Conservation (phyloP, 495 filamentous ascomycete genomes). For the Tuber calosporum region DNA sequence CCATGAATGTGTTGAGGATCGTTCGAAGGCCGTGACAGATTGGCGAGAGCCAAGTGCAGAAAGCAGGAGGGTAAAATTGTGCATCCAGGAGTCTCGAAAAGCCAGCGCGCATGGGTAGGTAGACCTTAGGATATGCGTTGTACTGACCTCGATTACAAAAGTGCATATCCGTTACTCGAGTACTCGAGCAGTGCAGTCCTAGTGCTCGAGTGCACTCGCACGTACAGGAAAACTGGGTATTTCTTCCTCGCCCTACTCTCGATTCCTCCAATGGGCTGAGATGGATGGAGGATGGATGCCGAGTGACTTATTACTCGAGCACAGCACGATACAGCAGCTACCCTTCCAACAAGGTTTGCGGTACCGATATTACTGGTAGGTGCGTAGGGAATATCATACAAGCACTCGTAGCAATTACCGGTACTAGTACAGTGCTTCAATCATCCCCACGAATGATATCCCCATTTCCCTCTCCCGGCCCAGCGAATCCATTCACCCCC, state of each 20-base stretch:
- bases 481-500: neutral
- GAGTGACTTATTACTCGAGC: neutral
- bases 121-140: slow-evolving; percentile 16
- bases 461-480: neutral
- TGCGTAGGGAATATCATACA: too few relatives aligned
- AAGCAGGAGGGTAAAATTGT: slow-evolving; percentile 22
- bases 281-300: too few relatives aligned
- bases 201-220: too few relatives aligned
- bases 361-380: neutral
- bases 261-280: neutral
- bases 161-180: neutral
- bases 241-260: neutral
- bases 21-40: slow-evolving; percentile 28
- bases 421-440: too few relatives aligned
- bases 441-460: neutral
- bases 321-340: neutral
- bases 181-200: too few relatives aligned
- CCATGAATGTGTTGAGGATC: slow-evolving; percentile 22
- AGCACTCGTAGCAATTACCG: neutral
- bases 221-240: neutral
- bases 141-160: neutral
- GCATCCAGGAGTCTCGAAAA: slow-evolving; percentile 23
- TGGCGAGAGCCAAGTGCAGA: slow-evolving; percentile 35
- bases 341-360: neutral
- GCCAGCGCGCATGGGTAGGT: slow-evolving; percentile 31